phyloP scores from a whole-genome alignment of 2,329 filamentous ascomycete species.

The Lanzia echinophila region DNA sequence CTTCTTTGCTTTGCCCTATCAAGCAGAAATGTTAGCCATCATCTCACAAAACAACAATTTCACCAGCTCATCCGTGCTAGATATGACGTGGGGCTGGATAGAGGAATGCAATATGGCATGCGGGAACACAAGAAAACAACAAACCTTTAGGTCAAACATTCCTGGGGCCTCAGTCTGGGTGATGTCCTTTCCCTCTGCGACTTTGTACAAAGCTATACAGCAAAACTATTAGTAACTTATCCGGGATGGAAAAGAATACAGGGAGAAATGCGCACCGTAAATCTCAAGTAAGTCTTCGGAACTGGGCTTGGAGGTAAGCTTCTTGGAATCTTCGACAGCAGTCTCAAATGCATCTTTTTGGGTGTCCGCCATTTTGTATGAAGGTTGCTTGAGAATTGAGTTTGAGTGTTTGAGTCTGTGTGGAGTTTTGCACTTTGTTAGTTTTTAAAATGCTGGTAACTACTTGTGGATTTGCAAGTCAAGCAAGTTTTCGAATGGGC shows the following conservation, averaged over 20 bases:
- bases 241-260: background rate
- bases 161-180: conserved; percentile 50
- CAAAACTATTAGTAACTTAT: background rate
- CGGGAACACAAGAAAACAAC: too few species aligned
- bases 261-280: conserved; percentile 17
- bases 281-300: conserved; percentile 55
- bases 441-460: background rate
- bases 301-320: conserved; percentile 57
- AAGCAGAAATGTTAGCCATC: background rate
- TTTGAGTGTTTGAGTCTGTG: background rate
- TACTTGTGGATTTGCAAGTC: background rate
- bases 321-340: conserved; percentile 57
- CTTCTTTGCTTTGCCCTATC: conserved; percentile 69
- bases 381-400: background rate
- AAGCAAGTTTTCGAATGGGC: too few species aligned
- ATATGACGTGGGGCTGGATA: background rate
- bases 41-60: background rate
- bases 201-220: conserved; percentile 50
- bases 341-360: conserved; percentile 48
- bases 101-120: conserved; percentile 5
- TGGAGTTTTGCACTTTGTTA: background rate
- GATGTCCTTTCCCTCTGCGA: conserved; percentile 51
- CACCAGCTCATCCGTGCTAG: background rate
- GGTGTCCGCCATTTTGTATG: conserved; percentile 4
- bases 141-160: conserved; percentile 59